Base-by-base conservation (phyloP, 169 alveolate genomes). In the Plasmodium cynomolgi region DNA sequence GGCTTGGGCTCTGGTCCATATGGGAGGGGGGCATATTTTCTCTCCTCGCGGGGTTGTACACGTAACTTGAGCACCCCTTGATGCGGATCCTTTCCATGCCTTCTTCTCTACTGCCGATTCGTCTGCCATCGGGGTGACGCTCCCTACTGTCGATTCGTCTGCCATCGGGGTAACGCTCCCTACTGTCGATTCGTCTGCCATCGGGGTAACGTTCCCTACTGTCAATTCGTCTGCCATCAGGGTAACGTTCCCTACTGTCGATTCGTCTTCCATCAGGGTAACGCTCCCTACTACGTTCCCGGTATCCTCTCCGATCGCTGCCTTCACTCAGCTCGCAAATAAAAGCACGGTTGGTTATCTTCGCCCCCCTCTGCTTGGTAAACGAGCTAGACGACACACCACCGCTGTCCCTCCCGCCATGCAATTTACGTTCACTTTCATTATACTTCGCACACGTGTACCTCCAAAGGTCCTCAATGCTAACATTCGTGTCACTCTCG, bases 1-100 rank as follows among this genome's bases (percentile, higher is more conserved):
- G 9, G 13, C 26, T 62, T 7, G 75, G 15, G 29, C 26, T 62
- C 33, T 62, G 26, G 75, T 44, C n/a, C 56, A 44, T 44, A 44
- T 11, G 11, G n/a, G 56, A 13, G 56, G 56, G 3, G 0, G 56
- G 1, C n/a, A 44, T 44, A 8, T 62, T 62, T 23, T 81, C 90
- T 1, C 77, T 47, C 54, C 34, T 81, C 72, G 50, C 56, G 0
- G 84, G 50, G 68, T 20, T 62, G 75, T 79, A 26, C 7, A 79
- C 84, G 17, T 79, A 79, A 83, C 91, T 83, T 31, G 81, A 31
- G 79, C 91, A 54, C 20, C 17, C 71, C 23, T 62, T 62, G 13
- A 62, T 62, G 9, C 33, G 37, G 9, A 2, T 62, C 34, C 75
- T n/a, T 4, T 62, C 75, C 75, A 0, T 1, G 2, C 75, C 75